A percentile compares a stretch with the other conserved stretches of the same genome.
phyloP scores from a whole-genome alignment of 192 early-diverging fungal genomes.

The Paraglomus occultum region DNA sequence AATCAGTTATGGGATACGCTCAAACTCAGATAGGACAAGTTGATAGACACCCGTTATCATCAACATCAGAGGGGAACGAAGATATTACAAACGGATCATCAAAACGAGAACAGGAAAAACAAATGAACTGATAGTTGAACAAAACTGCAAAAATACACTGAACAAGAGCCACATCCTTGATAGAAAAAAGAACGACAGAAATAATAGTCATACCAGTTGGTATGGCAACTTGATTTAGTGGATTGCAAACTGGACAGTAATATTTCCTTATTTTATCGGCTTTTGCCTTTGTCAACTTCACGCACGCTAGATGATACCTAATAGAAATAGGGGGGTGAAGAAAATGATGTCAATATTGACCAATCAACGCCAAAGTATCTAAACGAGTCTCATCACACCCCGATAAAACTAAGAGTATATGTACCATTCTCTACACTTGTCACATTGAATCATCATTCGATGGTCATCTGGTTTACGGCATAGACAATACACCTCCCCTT shows the following conservation, averaged over 20 bases:
- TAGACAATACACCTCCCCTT: slow-evolving; percentile 65
- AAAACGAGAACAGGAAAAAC: too few relatives aligned
- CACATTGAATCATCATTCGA: slow-evolving; percentile 76
- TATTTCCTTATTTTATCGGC: slow-evolving; percentile 43
- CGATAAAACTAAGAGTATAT: background rate
- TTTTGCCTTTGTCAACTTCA: slow-evolving; percentile 55
- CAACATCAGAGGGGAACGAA: too few relatives aligned
- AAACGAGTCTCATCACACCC: background rate
- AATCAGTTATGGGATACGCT: too few relatives aligned
- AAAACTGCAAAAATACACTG: too few relatives aligned
- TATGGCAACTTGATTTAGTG: too few relatives aligned
- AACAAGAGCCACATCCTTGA: too few relatives aligned
- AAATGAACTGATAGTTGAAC: too few relatives aligned
- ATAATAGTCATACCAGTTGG: too few relatives aligned
- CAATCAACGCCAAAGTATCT: background rate
- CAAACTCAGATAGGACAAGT: too few relatives aligned
- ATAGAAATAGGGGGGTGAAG: background rate
- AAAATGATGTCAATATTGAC: background rate
- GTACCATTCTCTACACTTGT: slow-evolving; percentile 74
- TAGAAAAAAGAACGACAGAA: too few relatives aligned
- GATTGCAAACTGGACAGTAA: background rate
- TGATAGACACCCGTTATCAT: too few relatives aligned
- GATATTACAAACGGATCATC: too few relatives aligned
- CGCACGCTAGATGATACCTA: slow-evolving; percentile 65
- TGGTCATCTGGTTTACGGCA: slow-evolving; percentile 68